Evolutionary conservation across 805 yeast genomes (phyloP), one percentile per base, ranked within the genome.

Genomic region (Sugiyamaella lignohabitans): DNA sequence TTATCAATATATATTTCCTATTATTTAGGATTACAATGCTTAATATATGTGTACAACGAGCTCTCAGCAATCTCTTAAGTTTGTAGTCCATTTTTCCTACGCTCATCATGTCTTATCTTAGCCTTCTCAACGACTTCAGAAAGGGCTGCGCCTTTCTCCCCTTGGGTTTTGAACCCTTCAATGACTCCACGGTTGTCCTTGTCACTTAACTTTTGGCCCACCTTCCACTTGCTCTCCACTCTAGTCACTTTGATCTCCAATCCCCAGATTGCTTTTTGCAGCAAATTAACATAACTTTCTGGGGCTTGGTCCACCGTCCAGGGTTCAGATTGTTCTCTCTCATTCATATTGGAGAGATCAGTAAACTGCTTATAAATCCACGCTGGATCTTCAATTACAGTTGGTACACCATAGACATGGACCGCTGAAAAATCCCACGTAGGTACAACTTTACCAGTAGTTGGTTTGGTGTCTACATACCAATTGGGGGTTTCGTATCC

Each of bases 401-500:
- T 65, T 6, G 81, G 71, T 23, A 60, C 70, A 2, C 86, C 86
- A 47, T 73, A 66, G 38, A 74, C 66, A 56, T 81, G 84, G 27
- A 75, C 79, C 3, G 75, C 63, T 1, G 75, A 78, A 61, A 73
- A 80, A 59, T 77, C 80, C 85, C 85, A 81, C 1, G 86, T 80
- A 16, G 86, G 84, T n/a, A 80, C 86, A 37, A 69, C 71, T 57
- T 78, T 80, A 51, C 78, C 81, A 27, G 81, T 75, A 41, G 68
- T 69, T 40, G 70, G 63, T 63, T 80, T 80, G 18, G 71, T 67
- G n/a, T 51, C 55, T 5, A 78, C 74, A 56, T 81, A 81, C 72
- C 79, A 80, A 14, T 71, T 60, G 1, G 87, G 84, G 20, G 79
- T 62, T 19, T 80, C 72, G 57, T 81, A 81, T 23, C 44, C 54